Evolutionary conservation across 805 yeast genomes (phyloP), one percentile per base, ranked within the genome.

Genomic region (Wickerhamomyces kurtzmanii): DNA sequence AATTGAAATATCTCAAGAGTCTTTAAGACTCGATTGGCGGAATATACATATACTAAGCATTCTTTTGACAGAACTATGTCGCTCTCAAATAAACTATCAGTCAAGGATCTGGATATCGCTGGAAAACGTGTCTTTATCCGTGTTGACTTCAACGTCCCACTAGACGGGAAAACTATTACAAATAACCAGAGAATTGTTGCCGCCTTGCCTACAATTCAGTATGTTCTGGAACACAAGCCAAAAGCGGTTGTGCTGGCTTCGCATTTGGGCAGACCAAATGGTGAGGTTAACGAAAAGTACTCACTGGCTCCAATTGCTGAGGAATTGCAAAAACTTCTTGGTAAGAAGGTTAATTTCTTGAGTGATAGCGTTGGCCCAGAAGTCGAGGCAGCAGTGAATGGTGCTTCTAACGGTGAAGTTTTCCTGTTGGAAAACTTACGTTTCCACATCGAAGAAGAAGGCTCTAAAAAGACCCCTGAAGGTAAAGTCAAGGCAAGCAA

Each of bases 101-200:
- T 91, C 61, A 74, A 80, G 55, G 98, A 91, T 63, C 67, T 91
- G 47, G 74, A 75, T 57, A 76, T 85, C 59, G 58, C 78, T 49
- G 87, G 73, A 61, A 87, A 91, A 74, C 77, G 96, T 59, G 99
- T 91, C 60, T 87, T 91, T 68, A 89, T 91, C 73, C 83, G 99
- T 68, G 98, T 93, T 39, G 96, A 89, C 62, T 82, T 82, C 74
- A 82, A 82, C 66, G 94, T 82, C 42, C 94, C 94, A 57, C 76
- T 91, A 49, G 97, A 91, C 55, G 97, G 96, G 47, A 74, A 72
- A 53, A 87, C 78, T 57, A 91, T 91, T 71, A 93, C 99, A 68
- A 91, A 93, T 77, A 93, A 91, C 72, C 97, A 91, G 70, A 81
- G 99, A 69, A 91, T 91, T 55, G 97, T 87, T 51, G 99, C 98